These are phyloP conservation scores for Pseudopithomyces chartarum DNA, from an alignment of 2,329 filamentous ascomycete species.

Conservation along the genomic window DNA sequence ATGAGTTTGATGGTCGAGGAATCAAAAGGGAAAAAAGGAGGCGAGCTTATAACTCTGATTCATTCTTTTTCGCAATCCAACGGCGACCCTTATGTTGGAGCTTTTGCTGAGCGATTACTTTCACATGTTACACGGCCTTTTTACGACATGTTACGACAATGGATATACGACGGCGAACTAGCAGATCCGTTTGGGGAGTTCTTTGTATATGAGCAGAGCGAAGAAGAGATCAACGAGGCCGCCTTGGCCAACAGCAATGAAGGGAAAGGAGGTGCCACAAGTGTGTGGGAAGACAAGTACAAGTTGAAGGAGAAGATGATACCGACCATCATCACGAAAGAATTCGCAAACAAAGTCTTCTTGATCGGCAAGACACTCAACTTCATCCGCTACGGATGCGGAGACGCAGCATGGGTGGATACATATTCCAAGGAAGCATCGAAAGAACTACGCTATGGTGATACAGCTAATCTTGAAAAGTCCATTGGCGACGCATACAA, in stretches of 20 bases:
- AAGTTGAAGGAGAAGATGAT: constrained; percentile 84
- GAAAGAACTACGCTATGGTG: constrained; percentile 88
- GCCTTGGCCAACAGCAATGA: constrained; percentile 39
- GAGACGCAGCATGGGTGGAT: constrained; percentile 93
- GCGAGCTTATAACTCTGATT: constrained; percentile 90
- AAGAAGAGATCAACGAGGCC: constrained; percentile 50
- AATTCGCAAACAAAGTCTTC: constrained; percentile 96
- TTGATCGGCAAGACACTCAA: constrained; percentile 97
- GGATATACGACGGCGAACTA: constrained; percentile 98
- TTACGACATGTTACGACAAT: constrained; percentile 92
- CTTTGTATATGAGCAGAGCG: constrained; percentile 85
- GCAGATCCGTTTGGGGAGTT: constrained; percentile 97
- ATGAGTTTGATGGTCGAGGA: constrained; percentile 96
- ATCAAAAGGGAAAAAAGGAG: constrained; percentile 80
- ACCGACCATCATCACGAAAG: constrained; percentile 87
- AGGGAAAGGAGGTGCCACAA: constrained; percentile 68
- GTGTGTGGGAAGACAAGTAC: constrained; percentile 98
- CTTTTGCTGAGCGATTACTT: constrained; percentile 88
- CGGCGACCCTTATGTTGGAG: constrained; percentile 91
- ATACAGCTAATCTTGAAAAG: constrained; percentile 86
- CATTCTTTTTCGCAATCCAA: constrained; percentile 93
- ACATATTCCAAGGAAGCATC: constrained; percentile 91
- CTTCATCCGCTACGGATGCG: constrained; percentile 95
- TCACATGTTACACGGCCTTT: constrained; percentile 89
- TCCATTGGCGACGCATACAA: constrained; percentile 98